These are phyloP conservation scores for Paxillus involutus DNA, from an alignment of 768 basidiomycete genomes.

Conservation along the genomic window DNA sequence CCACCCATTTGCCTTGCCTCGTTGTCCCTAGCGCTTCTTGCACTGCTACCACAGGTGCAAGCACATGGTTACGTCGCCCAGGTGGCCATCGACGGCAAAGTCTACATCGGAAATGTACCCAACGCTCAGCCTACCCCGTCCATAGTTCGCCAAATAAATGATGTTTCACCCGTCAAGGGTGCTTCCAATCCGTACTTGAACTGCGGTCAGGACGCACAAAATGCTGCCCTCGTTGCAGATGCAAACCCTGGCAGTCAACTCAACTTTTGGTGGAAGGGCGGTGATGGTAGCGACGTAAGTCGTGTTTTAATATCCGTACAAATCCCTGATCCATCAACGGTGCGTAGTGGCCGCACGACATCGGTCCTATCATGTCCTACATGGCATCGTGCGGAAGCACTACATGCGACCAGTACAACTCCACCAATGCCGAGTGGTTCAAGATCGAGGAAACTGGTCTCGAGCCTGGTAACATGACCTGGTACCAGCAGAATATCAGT, in stretches of 20 bases:
- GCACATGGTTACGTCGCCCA: slow-evolving; percentile 47
- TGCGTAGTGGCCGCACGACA: slow-evolving; percentile 52
- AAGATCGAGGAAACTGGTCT: slow-evolving; percentile 61
- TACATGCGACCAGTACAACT: slow-evolving; percentile 60
- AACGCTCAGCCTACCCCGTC: slow-evolving; percentile 37
- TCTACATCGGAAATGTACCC: slow-evolving; percentile 44
- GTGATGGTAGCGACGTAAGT: slow-evolving; percentile 37
- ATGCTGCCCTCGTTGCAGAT: slow-evolving; percentile 48
- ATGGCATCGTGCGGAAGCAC: slow-evolving; percentile 61
- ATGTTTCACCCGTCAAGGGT: slow-evolving; percentile 52
- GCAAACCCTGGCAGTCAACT: slow-evolving; percentile 61
- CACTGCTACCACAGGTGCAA: slow-evolving; percentile 18
- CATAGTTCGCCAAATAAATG: slow-evolving; percentile 45
- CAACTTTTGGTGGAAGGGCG: slow-evolving; percentile 56
- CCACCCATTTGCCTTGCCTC: background rate
- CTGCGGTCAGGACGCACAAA: slow-evolving; percentile 56
- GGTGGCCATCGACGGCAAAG: slow-evolving; percentile 43
- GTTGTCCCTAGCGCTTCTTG: slow-evolving; percentile 10
- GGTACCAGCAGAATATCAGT: slow-evolving; percentile 59
- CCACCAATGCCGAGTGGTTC: slow-evolving; percentile 66
- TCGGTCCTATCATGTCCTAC: slow-evolving; percentile 73
- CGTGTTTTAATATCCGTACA: background rate
- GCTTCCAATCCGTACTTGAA: slow-evolving; percentile 54
- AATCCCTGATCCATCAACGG: background rate
- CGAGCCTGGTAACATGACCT: slow-evolving; percentile 35